Base-by-base conservation (phyloP, 352 stramenopile species). In the Phytophthora tentaculata region DNA sequence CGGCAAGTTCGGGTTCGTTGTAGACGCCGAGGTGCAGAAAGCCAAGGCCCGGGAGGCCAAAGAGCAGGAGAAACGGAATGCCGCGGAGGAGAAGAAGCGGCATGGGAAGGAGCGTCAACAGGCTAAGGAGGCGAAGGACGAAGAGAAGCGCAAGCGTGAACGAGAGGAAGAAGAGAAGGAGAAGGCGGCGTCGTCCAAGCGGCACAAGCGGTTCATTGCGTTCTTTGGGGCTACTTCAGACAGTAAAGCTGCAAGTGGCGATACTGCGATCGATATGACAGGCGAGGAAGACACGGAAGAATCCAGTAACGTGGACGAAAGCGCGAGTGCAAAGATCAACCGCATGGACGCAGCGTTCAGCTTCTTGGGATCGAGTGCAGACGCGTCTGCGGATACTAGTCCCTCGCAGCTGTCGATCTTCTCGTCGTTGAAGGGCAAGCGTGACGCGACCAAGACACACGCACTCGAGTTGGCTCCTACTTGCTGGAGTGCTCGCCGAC, bases 51-150 rank as follows among this genome's bases (percentile, higher is more conserved):
- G 75, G 2, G 80, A 79, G 19, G 56, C 74, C 16, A 91, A 90
- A 62, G 83, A 92, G 55, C 68, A 88, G 9, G 82, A 94, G 35
- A 90, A 85, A 44, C 66, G 69, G 9, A 69, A 80, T 13, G 71
- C 70, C 13, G 63, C 69, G 0, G 84, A 92, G 35, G 76, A 91
- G 32, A 90, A 90, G 56, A 92, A 87, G 50, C 65, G 63, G 4
- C 61, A 81, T 19, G 80, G 88, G 17, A 57, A 78, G 4, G 86
- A 94, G 43, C 74, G 74, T 8, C 83, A 91, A 28, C 76, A 81
- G 2, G 81, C 83, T 0, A 90, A 88, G 47, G 88, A 96, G 1
- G 81, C 81, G 0, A 91, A 90, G 48, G 84, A 93, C 19, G 86
- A 91, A 48, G 72, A 78, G 5, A 86, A 87, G 45, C 78, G 73